A percentile compares a stretch with the other conserved stretches of the same genome.
Evolutionary conservation across 2,329 filamentous ascomycete species (phyloP).

Genomic region (Fusarium chuoi): DNA sequence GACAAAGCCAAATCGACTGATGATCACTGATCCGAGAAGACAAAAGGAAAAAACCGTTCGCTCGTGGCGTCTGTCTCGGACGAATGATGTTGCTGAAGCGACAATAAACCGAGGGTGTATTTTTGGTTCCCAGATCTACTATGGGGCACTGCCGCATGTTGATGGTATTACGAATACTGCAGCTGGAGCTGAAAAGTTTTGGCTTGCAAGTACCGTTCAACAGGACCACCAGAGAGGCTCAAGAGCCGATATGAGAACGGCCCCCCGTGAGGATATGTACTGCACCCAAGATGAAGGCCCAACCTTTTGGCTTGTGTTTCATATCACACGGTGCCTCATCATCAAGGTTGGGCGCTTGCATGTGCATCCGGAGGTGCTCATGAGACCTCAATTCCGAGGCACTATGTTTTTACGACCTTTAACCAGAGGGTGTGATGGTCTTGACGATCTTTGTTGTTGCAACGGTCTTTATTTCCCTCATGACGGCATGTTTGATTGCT

Average conservation of each 20-base stretch:
- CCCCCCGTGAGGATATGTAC: background rate
- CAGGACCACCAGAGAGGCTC: conserved; percentile 8
- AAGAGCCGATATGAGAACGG: conserved; percentile 2
- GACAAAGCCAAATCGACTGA: conserved; percentile 25
- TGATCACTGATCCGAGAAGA: conserved; percentile 6
- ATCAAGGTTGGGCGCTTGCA: conserved; percentile 34
- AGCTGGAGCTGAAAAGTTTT: conserved; percentile 24
- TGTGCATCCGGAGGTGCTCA: conserved; percentile 35
- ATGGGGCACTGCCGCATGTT: conserved; percentile 16
- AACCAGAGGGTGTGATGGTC: conserved; percentile 23
- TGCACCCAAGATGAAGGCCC: conserved; percentile 3
- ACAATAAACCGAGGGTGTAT: conserved; percentile 13
- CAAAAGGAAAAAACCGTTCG: conserved; percentile 26
- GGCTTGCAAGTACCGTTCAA: background rate
- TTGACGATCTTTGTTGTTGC: conserved; percentile 14
- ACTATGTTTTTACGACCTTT: conserved; percentile 20
- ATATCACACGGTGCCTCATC: conserved; percentile 7
- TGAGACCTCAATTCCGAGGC: conserved; percentile 37
- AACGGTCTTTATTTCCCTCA: conserved; percentile 16
- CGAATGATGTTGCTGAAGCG: conserved; percentile 35
- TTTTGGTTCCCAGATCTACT: conserved; percentile 17
- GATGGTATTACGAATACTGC: background rate
- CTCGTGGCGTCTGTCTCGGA: conserved; percentile 34
- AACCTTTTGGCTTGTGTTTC: conserved; percentile 1
- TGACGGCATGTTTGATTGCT: conserved; percentile 10